Evolutionary conservation across 1,284 basidiomycete species (phyloP), one percentile per base, ranked within the genome.

Genomic region (Boletus mariae): DNA sequence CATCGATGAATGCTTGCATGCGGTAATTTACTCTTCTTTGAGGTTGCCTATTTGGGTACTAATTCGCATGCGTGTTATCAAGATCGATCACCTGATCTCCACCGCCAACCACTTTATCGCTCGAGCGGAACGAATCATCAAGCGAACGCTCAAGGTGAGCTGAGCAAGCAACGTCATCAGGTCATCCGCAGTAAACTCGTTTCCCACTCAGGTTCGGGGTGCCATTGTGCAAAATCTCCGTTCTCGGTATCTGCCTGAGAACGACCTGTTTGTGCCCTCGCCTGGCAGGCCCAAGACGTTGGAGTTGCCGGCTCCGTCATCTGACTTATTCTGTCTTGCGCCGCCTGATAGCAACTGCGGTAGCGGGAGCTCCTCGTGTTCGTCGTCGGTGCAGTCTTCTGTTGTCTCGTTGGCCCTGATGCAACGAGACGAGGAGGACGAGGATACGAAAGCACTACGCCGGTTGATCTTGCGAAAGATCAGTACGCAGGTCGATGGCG

Each of bases 401-500:
- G 61, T 63, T 12, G 46, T 64, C 13, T 75, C 77, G 2, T 59
- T 75, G 26, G 62, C 71, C 17, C 69, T 64, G 23, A 72, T 73
- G 1, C 57, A 73, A 55, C 69, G 70, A 6, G 73, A 76, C 41
- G 68, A 67, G 20, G 78, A 84, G 47, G 82, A 84, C 54, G 81
- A 84, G 42, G 84, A 87, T 57, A 77, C 74, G 6, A 76, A 76
- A 32, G 73, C 75, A 23, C 71, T 88, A 42, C 81, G 84, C 17
- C 74, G 82, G 15, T 65, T 89, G 20, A 63, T 88, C 26, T 68
- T 80, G 40, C 77, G 83, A 43, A 87, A 86, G 70, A 77, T 89
- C 49, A 79, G 82, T 26, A 76, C 78, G 12, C 73, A 79, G 29
- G 72, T 79, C 3, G 75, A 77, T 26, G 79, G 77, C 28, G 78